Conservation (phyloP, 768 basidiomycete genomes). For the Nidularia sp. region DNA sequence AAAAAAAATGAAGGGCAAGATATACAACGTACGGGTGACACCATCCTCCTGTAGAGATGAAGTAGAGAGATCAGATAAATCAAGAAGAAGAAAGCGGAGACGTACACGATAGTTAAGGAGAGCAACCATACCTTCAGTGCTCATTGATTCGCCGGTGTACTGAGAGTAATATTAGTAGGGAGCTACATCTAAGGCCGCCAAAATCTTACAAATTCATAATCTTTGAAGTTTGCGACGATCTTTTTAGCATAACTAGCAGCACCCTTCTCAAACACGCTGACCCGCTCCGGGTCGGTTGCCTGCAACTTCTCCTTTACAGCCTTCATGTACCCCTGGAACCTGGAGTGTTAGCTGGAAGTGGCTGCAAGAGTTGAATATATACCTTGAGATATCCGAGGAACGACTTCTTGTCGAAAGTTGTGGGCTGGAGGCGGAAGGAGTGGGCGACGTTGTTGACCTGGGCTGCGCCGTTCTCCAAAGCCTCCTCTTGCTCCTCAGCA, state of each 20-base stretch:
- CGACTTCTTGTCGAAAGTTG: constrained; percentile 87
- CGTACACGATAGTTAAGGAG: constrained; percentile 90
- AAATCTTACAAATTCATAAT: constrained; percentile 82
- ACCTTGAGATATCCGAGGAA: constrained; percentile 82
- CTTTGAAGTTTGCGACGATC: constrained; percentile 83
- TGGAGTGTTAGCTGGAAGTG: background rate
- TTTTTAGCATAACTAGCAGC: constrained; percentile 83
- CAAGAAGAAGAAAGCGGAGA: constrained; percentile 1
- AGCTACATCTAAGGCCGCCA: no score
- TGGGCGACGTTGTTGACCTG: constrained; percentile 87
- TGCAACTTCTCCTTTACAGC: constrained; percentile 66
- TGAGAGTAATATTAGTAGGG: constrained; percentile 16
- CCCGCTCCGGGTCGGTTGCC: constrained; percentile 51
- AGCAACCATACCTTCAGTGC: constrained; percentile 90
- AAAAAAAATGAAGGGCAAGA: background rate
- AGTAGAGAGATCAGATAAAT: constrained; percentile 4
- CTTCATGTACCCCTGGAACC: constrained; percentile 87
- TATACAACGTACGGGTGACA: constrained; percentile 60
- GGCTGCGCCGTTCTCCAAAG: constrained; percentile 70
- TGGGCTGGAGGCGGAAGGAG: constrained; percentile 85
- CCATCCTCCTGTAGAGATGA: constrained; percentile 58
- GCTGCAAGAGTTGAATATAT: background rate
- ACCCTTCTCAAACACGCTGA: constrained; percentile 76
- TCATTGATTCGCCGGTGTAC: constrained; percentile 74
- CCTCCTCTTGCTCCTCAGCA: constrained; percentile 79